Evolutionary conservation across 345 rosid genomes (phyloP).

Genomic region (Lepidium sativum): DNA sequence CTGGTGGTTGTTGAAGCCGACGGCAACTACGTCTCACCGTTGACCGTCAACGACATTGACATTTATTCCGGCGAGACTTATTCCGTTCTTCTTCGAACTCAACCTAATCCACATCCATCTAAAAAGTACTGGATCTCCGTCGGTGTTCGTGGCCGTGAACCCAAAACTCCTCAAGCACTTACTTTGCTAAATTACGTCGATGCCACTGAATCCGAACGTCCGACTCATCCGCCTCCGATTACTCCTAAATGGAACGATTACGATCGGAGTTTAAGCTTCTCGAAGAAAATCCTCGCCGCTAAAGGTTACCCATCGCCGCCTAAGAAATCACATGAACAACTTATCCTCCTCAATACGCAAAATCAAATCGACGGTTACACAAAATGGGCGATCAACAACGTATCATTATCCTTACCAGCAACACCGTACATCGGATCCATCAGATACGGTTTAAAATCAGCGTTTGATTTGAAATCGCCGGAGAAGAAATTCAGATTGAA

Average conservation of each 20-base stretch:
- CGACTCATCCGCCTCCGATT: constrained; percentile 35
- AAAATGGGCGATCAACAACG: constrained; percentile 40
- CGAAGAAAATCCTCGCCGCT: constrained; percentile 30
- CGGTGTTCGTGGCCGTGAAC: constrained; percentile 58
- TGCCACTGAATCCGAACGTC: constrained; percentile 30
- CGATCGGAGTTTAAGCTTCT: constrained; percentile 39
- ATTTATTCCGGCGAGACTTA: constrained; percentile 76
- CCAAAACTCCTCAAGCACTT: constrained; percentile 50
- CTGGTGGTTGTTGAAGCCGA: constrained; percentile 77
- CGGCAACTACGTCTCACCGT: constrained; percentile 69
- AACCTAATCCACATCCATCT: background rate
- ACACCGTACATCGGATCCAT: constrained; percentile 75
- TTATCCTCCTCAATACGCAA: constrained; percentile 66
- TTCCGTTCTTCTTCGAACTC: constrained; percentile 48
- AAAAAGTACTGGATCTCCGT: constrained; percentile 46
- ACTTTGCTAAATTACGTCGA: constrained; percentile 42
- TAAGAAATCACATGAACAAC: constrained; percentile 20
- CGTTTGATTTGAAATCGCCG: constrained; percentile 32
- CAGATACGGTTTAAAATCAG: constrained; percentile 30
- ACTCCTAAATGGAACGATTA: constrained; percentile 63
- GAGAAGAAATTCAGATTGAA: constrained; percentile 14
- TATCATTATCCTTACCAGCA: constrained; percentile 45
- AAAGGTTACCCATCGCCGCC: constrained; percentile 43
- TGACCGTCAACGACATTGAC: constrained; percentile 39
- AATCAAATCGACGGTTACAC: constrained; percentile 32